Conservation (phyloP, 805 yeast species). For the Saccharomycopsis microspora region DNA sequence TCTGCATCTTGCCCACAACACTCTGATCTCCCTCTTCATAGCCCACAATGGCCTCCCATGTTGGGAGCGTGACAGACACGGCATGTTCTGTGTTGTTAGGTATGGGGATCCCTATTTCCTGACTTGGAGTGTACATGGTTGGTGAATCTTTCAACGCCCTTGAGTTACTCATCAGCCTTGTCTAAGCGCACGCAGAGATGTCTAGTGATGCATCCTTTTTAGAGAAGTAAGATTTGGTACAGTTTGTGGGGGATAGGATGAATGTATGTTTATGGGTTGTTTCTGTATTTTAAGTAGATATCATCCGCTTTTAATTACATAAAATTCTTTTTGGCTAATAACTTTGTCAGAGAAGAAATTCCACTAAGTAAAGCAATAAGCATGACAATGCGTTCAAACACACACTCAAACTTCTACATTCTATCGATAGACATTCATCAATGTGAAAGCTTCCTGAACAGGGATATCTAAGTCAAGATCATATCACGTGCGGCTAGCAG, state of each 20-base stretch:
- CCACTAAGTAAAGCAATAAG: too few species aligned
- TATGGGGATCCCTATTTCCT: constrained; percentile 68
- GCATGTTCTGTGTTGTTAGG: constrained; percentile 90
- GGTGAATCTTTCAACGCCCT: not conserved
- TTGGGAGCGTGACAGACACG: constrained; percentile 87
- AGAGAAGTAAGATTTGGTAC: not conserved
- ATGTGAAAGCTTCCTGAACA: too few species aligned
- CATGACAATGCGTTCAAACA: too few species aligned
- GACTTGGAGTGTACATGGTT: constrained; percentile 18
- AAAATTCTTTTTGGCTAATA: too few species aligned
- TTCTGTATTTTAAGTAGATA: too few species aligned
- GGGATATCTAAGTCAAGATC: too few species aligned
- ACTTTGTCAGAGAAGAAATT: too few species aligned
- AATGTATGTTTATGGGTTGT: too few species aligned
- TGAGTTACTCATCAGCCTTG: not conserved
- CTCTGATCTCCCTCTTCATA: constrained; percentile 85
- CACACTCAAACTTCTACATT: too few species aligned
- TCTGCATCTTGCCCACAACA: constrained; percentile 64
- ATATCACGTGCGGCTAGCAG: too few species aligned
- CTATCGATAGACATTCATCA: too few species aligned
- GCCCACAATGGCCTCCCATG: constrained; percentile 89
- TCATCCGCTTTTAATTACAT: too few species aligned
- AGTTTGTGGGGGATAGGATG: not conserved
- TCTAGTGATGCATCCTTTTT: not conserved
- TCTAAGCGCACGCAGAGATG: not conserved